phyloP scores from a whole-genome alignment of 345 rosid species.

The Isatis tinctoria region DNA sequence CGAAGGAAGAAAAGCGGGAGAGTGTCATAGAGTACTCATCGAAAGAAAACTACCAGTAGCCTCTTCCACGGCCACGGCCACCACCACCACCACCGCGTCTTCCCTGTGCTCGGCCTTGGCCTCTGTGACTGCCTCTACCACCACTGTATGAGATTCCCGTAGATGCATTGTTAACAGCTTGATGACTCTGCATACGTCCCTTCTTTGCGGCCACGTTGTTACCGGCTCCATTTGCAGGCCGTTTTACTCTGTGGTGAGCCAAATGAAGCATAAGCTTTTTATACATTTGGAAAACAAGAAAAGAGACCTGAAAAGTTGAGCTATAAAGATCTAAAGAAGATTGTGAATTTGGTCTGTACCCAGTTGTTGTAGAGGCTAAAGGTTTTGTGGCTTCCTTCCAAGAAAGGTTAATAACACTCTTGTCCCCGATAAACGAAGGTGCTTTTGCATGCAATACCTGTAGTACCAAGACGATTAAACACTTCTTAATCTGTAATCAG shows the following conservation, averaged over 20 bases:
- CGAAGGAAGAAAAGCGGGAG: background rate
- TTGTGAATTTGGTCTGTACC: slow-evolving; percentile 40
- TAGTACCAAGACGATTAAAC: slow-evolving; percentile 5
- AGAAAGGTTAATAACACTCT: slow-evolving; percentile 64
- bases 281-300: background rate
- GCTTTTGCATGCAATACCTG: slow-evolving; percentile 76
- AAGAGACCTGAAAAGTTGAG: background rate
- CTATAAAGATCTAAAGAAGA: background rate
- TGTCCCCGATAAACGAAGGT: slow-evolving; percentile 81
- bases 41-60: slow-evolving; percentile 30
- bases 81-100: slow-evolving; percentile 41
- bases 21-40: background rate
- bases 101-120: slow-evolving; percentile 52
- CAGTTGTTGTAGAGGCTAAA: slow-evolving; percentile 44
- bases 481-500: background rate
- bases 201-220: slow-evolving; percentile 49
- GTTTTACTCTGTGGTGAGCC: slow-evolving; percentile 51
- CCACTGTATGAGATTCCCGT: slow-evolving; percentile 75
- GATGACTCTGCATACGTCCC: slow-evolving; percentile 68
- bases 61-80: slow-evolving; percentile 65
- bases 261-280: background rate
- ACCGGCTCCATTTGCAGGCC: slow-evolving; percentile 52
- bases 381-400: slow-evolving; percentile 81
- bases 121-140: slow-evolving; percentile 51
- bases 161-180: slow-evolving; percentile 61